Evolutionary conservation across 2,329 filamentous ascomycete genomes (phyloP).

Genomic region (Cytospora schulzeri): DNA sequence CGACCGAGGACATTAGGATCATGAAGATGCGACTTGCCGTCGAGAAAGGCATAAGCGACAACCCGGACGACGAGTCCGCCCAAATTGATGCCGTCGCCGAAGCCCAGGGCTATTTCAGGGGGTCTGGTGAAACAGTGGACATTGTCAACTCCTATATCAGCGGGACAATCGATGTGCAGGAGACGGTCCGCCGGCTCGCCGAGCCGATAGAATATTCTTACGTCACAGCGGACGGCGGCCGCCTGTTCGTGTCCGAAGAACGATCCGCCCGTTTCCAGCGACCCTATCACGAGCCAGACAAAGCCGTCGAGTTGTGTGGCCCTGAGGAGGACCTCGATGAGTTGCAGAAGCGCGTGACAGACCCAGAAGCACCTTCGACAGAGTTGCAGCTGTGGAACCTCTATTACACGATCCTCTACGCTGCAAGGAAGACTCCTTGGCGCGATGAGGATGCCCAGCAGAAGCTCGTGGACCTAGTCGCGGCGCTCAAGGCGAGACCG

Average conservation of each 20-base stretch:
- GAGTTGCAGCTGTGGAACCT: slow-evolving; percentile 30
- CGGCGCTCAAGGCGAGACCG: slow-evolving; percentile 25
- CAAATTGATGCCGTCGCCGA: slow-evolving; percentile 17
- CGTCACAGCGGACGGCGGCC: slow-evolving; percentile 17
- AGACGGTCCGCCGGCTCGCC: slow-evolving; percentile 3
- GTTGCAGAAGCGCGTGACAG: not conserved
- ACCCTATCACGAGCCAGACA: not conserved
- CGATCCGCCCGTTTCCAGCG: not conserved
- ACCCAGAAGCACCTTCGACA: not conserved
- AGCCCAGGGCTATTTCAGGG: slow-evolving; percentile 5
- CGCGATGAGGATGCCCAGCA: slow-evolving; percentile 17
- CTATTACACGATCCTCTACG: slow-evolving; percentile 30
- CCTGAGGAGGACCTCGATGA: slow-evolving; percentile 5
- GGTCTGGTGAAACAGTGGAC: not conserved
- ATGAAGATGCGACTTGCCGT: not conserved
- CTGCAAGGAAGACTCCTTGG: slow-evolving; percentile 30
- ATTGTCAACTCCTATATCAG: slow-evolving; percentile 13
- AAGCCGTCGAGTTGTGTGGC: slow-evolving; percentile 14
- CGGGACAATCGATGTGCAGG: not conserved
- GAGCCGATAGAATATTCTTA: slow-evolving; percentile 18
- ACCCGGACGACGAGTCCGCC: not conserved
- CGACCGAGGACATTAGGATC: not conserved
- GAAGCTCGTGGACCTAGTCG: slow-evolving; percentile 26
- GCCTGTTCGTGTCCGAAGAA: slow-evolving; percentile 11
- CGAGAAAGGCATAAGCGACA: slow-evolving; percentile 1